These are phyloP conservation scores for Loxodes magnus DNA, from an alignment of 73 alveolate genomes.

Conservation along the genomic window DNA sequence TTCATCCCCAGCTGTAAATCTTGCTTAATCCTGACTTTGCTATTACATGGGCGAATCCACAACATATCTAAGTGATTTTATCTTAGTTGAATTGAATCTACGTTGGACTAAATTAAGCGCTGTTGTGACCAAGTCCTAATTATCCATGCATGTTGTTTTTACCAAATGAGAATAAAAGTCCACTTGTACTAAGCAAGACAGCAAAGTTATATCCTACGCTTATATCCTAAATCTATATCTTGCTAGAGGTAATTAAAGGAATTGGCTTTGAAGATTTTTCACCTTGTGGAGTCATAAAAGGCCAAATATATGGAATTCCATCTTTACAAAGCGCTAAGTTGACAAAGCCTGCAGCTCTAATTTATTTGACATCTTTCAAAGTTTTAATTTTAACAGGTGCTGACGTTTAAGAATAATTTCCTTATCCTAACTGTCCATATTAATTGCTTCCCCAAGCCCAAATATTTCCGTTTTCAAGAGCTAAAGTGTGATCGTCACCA, in stretches of 20 bases:
- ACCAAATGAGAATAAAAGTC: constrained; percentile 82
- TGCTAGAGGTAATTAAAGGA: constrained; percentile 52
- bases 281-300: constrained; percentile 64
- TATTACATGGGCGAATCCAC: constrained; percentile 94
- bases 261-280: constrained; percentile 32
- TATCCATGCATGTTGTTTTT: constrained; percentile 76
- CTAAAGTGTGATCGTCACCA: constrained; percentile 76
- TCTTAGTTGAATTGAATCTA: constrained; percentile 58
- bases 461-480: constrained; percentile 58
- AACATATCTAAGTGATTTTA: constrained; percentile 77
- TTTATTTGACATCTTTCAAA: constrained; percentile 32
- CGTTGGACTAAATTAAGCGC: constrained; percentile 73
- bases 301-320: constrained; percentile 85
- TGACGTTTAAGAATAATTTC: constrained; percentile 52
- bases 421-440: constrained; percentile 87
- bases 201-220: constrained; percentile 86
- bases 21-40: constrained; percentile 89
- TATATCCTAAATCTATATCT: constrained; percentile 57
- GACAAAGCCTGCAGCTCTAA: constrained; percentile 64
- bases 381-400: constrained; percentile 9
- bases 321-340: constrained; percentile 56
- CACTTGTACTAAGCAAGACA: constrained; percentile 55
- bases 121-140: constrained; percentile 78
- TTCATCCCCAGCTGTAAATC: constrained; percentile 97
- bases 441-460: constrained; percentile 72